Conservation (phyloP, 768 basidiomycete genomes). For the Cyclocybe cylindracea region DNA sequence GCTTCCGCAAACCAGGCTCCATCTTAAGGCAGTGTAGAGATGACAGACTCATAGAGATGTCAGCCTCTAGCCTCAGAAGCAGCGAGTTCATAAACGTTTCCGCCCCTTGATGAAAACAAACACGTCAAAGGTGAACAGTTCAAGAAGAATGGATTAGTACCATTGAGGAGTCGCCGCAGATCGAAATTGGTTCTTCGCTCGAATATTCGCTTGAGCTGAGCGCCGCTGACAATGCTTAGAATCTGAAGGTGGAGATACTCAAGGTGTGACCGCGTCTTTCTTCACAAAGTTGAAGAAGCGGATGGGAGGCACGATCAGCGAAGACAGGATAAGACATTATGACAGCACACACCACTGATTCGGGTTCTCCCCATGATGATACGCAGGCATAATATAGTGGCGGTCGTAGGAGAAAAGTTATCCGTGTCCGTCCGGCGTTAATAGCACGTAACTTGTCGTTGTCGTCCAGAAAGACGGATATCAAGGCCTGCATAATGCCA, state of each 20-base stretch:
- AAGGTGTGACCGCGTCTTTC: conserved; percentile 89
- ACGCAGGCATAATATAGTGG: conserved; percentile 93
- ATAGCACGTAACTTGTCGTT: conserved; percentile 85
- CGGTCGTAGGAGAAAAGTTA: conserved; percentile 82
- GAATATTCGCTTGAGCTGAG: conserved; percentile 85
- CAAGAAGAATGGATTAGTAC: conserved; percentile 27
- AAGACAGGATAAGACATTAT: neutral
- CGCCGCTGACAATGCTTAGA: conserved; percentile 82
- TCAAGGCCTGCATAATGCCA: conserved; percentile 92
- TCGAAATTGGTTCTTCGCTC: conserved; percentile 92
- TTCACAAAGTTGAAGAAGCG: conserved; percentile 45
- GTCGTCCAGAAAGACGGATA: conserved; percentile 94
- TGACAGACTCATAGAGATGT: conserved; percentile 81
- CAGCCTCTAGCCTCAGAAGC: conserved; percentile 68
- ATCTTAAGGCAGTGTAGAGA: conserved; percentile 81
- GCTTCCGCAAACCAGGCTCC: conserved; percentile 66
- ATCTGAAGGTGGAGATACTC: conserved; percentile 96
- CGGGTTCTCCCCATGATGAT: conserved; percentile 94
- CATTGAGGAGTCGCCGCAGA: conserved; percentile 71
- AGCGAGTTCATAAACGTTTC: conserved; percentile 79
- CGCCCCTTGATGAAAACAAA: conserved; percentile 53
- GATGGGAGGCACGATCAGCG: conserved; percentile 1
- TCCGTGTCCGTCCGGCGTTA: conserved; percentile 77
- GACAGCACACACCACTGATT: conserved; percentile 76
- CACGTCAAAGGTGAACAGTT: neutral